Evolutionary conservation across 2,329 filamentous ascomycete species (phyloP), one percentile per base, ranked within the genome.

Genomic region (Lecanicillium sp.): DNA sequence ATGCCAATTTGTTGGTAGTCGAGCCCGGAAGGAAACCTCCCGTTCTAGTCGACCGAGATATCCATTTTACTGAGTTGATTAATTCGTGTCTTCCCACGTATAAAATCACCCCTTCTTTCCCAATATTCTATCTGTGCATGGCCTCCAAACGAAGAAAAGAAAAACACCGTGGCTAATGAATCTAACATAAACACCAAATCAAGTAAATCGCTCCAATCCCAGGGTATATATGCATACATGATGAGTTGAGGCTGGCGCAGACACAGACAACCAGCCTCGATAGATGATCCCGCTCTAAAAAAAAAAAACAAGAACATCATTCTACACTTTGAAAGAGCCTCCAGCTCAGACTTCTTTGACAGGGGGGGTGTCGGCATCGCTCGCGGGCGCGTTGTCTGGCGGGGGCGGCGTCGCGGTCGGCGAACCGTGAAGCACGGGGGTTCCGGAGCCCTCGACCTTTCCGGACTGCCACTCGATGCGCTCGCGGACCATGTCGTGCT

Each of bases 381-480:
- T 48, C 6, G 21, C 15, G 29, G 20, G 38, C n/a, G 30, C 12
- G 15, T 48, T 48, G 24, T 20, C 30, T 15, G 45, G 45, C 23
- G 38, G n/a, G n/a, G n/a, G 29, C 3, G 45, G 30, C 2, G 37
- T 26, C 29, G 45, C 35, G 23, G 45, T 35, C 12, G 37, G 38
- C 23, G 45, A 48, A 11, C 27, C 23, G 24, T 41, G 45, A 12
- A 29, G 37, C 38, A 48, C 23, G 3, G 45, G 45, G 2, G 38
- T 36, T 8, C 15, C 24, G 11, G n/a, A 20, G 20, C 37, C 37
- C 2, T 41, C 37, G 3, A 36, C 29, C 29, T 41, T 41, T 29
- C 45, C 45, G 5, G 56, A 56, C 49, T 69, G 59, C 66, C 66
- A 69, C 44, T 68, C 66, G 15, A 65, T 48, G 21, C 65, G 58